These are phyloP conservation scores for Thalassiosira delicatula DNA, from an alignment of 352 stramenopile species.

Conservation along the genomic window DNA sequence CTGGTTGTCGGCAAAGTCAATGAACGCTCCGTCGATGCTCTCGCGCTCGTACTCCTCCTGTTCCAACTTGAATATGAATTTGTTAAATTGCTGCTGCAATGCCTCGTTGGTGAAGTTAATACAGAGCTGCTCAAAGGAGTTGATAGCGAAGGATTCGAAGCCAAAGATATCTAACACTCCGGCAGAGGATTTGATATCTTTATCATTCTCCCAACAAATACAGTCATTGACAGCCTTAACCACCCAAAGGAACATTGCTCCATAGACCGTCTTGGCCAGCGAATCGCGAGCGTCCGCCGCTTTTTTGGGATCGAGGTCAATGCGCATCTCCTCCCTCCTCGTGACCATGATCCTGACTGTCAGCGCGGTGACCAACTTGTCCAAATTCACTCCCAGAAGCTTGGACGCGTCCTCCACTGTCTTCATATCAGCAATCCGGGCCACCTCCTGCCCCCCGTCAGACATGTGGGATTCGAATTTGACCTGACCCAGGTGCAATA, in stretches of 20 bases:
- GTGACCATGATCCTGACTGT: slow-evolving; percentile 71
- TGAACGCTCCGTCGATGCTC: slow-evolving; percentile 83
- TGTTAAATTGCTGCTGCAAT: slow-evolving; percentile 91
- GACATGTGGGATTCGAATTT: slow-evolving; percentile 86
- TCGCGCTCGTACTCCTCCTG: slow-evolving; percentile 98
- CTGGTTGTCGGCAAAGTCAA: slow-evolving; percentile 98
- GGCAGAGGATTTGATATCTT: slow-evolving; percentile 85
- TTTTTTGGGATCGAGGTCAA: slow-evolving; percentile 87
- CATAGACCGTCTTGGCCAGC: slow-evolving; percentile 83
- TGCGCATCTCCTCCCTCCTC: slow-evolving; percentile 89
- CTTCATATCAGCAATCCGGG: slow-evolving; percentile 75
- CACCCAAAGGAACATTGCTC: slow-evolving; percentile 93
- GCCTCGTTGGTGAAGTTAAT: slow-evolving; percentile 90
- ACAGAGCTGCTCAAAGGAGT: slow-evolving; percentile 89
- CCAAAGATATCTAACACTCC: slow-evolving; percentile 95
- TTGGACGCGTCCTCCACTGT: slow-evolving; percentile 77
- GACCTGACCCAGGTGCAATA: slow-evolving; percentile 97
- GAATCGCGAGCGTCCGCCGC: slow-evolving; percentile 92
- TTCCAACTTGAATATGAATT: slow-evolving; percentile 95
- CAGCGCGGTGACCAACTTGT: background rate
- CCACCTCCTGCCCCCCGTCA: slow-evolving; percentile 79
- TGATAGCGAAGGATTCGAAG: slow-evolving; percentile 96
- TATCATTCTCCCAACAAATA: slow-evolving; percentile 82
- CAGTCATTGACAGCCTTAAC: slow-evolving; percentile 85
- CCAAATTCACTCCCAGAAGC: slow-evolving; percentile 73